Evolutionary conservation across 2,329 filamentous ascomycete genomes (phyloP).

Genomic region (Fusarium coffeatum): DNA sequence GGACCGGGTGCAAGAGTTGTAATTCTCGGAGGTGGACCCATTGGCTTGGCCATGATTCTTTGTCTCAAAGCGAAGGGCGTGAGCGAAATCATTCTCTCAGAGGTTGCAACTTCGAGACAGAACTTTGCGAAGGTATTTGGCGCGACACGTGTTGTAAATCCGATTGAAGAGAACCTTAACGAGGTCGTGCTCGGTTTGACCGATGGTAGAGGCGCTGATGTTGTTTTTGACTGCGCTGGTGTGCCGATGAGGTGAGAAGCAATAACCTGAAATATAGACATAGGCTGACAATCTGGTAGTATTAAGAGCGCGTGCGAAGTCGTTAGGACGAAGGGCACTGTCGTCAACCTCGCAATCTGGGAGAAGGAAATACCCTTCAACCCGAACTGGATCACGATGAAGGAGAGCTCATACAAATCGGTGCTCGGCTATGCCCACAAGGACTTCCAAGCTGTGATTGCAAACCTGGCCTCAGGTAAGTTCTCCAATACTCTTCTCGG

Average conservation of each 20-base stretch:
- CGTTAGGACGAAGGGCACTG: constrained; percentile 64
- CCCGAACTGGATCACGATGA: constrained; percentile 46
- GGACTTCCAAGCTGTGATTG: constrained; percentile 69
- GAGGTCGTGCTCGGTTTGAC: constrained; percentile 59
- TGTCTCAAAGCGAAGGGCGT: constrained; percentile 60
- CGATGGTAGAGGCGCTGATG: constrained; percentile 62
- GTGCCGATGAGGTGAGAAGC: constrained; percentile 51
- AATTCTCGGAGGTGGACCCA: constrained; percentile 63
- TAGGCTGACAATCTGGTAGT: constrained; percentile 4
- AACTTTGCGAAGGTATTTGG: constrained; percentile 58
- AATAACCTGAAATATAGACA: accelerated
- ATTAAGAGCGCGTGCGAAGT: constrained; percentile 57
- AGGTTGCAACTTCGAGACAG: constrained; percentile 56
- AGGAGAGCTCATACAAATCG: constrained; percentile 44
- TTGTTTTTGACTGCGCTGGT: constrained; percentile 72
- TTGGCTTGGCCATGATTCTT: constrained; percentile 61
- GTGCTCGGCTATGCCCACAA: constrained; percentile 41
- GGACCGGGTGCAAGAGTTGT: constrained; percentile 58
- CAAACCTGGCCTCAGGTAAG: constrained; percentile 47
- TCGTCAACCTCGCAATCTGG: constrained; percentile 75
- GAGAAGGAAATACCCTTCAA: constrained; percentile 55
- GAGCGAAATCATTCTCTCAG: constrained; percentile 59
- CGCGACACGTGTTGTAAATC: constrained; percentile 58
- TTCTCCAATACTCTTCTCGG: accelerated
- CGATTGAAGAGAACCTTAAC: constrained; percentile 59